phyloP scores from a whole-genome alignment of 768 basidiomycete genomes.

The Pulveroboletus sp. region DNA sequence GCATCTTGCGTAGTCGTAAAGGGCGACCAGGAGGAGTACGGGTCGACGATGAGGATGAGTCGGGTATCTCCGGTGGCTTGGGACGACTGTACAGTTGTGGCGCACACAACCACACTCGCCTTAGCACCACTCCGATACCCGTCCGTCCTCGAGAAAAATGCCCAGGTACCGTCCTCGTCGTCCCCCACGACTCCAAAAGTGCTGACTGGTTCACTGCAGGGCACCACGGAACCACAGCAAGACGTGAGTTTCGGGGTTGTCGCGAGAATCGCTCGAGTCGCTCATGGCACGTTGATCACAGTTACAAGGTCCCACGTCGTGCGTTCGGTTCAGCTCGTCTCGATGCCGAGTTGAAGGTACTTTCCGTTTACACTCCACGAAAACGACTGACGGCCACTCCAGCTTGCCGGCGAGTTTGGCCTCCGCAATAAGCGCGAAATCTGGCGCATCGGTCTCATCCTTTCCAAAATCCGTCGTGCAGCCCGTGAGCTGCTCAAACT shows the following conservation, averaged over 20 bases:
- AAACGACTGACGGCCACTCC: constrained; percentile 8
- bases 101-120: constrained; percentile 26
- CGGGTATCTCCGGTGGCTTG: constrained; percentile 68
- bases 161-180: constrained; percentile 60
- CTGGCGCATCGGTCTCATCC: constrained; percentile 97
- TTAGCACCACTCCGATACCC: constrained; percentile 28
- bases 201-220: constrained; percentile 45
- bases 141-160: constrained; percentile 67
- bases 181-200: not conserved
- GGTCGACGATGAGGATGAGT: constrained; percentile 27
- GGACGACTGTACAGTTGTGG: constrained; percentile 63
- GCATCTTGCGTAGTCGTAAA: constrained; percentile 68
- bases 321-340: constrained; percentile 97
- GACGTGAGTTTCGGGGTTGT: constrained; percentile 87
- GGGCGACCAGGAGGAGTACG: constrained; percentile 13
- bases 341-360: constrained; percentile 98
- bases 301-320: constrained; percentile 98
- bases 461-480: constrained; percentile 99
- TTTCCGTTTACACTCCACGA: not conserved
- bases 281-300: constrained; percentile 48
- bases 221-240: constrained; percentile 90
- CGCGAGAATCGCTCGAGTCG: constrained; percentile 61
- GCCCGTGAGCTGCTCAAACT: constrained; percentile 99
- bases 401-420: constrained; percentile 99
- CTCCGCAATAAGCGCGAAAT: constrained; percentile 99